Evolutionary conservation across 2,329 filamentous ascomycete genomes (phyloP).

Genomic region (Diaporthe sp.): DNA sequence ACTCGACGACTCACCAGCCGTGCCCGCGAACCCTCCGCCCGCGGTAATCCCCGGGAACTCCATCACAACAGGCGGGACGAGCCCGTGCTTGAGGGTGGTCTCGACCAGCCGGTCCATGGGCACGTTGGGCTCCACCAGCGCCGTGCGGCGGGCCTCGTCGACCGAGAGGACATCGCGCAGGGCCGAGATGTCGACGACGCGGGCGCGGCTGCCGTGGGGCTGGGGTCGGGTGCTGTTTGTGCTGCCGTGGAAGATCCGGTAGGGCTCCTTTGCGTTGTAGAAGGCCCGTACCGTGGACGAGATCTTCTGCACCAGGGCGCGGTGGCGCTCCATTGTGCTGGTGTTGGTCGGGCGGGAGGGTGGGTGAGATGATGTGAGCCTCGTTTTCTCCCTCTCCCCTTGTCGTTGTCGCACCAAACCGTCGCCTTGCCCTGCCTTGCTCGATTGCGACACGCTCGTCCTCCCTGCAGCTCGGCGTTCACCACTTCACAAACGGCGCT

Average conservation of each 20-base stretch:
- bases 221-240: constrained; percentile 77
- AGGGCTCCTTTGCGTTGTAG: constrained; percentile 64
- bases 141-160: constrained; percentile 63
- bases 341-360: background rate
- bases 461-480: background rate
- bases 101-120: constrained; percentile 74
- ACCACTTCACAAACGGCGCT: background rate
- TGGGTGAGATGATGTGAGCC: background rate
- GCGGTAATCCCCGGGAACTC: constrained; percentile 82
- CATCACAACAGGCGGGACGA: constrained; percentile 79
- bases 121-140: constrained; percentile 80
- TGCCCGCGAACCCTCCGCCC: constrained; percentile 77
- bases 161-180: constrained; percentile 74
- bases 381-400: background rate
- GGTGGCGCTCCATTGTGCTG: constrained; percentile 61
- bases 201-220: constrained; percentile 56
- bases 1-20: constrained; percentile 75
- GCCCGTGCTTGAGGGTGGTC: constrained; percentile 70
- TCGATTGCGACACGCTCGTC: background rate
- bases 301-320: constrained; percentile 58
- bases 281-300: constrained; percentile 58
- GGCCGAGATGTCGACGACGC: constrained; percentile 72
- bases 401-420: background rate
- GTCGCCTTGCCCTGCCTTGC: background rate
- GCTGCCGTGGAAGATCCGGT: constrained; percentile 81